Evolutionary conservation across 805 yeast genomes (phyloP).

Genomic region (Cephaloascus fragrans): DNA sequence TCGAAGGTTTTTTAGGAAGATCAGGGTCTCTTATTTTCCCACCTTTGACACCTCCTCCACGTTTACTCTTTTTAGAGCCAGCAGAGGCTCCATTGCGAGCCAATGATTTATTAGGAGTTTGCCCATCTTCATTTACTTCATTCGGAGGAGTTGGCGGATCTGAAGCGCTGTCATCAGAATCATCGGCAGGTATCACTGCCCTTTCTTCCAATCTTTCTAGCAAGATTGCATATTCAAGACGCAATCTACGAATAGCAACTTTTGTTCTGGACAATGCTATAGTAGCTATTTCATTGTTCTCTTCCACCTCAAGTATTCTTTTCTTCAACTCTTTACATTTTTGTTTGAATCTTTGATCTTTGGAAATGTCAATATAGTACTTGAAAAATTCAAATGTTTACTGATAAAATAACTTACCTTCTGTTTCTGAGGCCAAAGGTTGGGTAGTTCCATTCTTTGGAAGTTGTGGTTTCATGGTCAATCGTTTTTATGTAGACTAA

Average conservation of each 20-base stretch:
- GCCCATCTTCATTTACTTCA: slow-evolving; percentile 16
- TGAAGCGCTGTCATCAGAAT: not conserved
- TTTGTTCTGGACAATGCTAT: slow-evolving; percentile 72
- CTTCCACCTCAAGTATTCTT: slow-evolving; percentile 64
- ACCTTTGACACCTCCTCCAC: slow-evolving; percentile 16
- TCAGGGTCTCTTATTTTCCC: slow-evolving; percentile 63
- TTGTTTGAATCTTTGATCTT: slow-evolving; percentile 38
- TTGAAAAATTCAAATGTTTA: not conserved
- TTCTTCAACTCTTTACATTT: slow-evolving; percentile 66
- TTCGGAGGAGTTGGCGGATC: slow-evolving; percentile 27
- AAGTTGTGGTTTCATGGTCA: not conserved
- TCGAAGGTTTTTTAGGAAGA: slow-evolving; percentile 82
- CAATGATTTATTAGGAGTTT: not conserved
- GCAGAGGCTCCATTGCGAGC: slow-evolving; percentile 2
- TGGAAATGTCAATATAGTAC: not conserved
- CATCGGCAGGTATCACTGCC: slow-evolving; percentile 11
- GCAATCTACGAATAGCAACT: slow-evolving; percentile 62
- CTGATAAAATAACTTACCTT: slow-evolving; percentile 20
- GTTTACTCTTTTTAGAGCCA: slow-evolving; percentile 13
- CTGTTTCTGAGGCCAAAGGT: slow-evolving; percentile 4
- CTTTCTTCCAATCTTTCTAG: slow-evolving; percentile 69
- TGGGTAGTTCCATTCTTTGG: not conserved
- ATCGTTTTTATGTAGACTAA: no score
- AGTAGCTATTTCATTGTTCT: slow-evolving; percentile 65
- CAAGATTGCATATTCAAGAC: slow-evolving; percentile 75